Evolutionary conservation across 306 rosid genomes (phyloP).

Genomic region (Ochetophila trinervis): DNA sequence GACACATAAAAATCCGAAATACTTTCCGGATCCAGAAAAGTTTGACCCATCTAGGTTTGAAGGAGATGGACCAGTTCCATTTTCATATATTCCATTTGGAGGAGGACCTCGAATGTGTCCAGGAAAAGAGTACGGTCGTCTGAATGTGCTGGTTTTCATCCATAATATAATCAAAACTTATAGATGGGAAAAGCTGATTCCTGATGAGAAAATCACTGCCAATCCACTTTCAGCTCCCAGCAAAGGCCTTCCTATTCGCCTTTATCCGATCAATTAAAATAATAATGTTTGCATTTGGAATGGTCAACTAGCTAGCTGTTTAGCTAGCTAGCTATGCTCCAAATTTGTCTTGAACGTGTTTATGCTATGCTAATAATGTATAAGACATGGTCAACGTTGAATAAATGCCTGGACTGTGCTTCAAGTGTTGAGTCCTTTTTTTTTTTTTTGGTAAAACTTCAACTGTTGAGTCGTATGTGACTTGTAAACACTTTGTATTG

Average conservation of each 20-base stretch:
- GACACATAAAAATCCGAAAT: neutral
- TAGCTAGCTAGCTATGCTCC: no score
- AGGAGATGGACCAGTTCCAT: neutral
- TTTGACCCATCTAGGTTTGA: neutral
- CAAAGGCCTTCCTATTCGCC: neutral
- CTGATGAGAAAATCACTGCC: neutral
- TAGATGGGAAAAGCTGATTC: neutral
- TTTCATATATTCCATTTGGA: neutral
- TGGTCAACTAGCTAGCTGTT: no score
- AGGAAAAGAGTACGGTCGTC: neutral
- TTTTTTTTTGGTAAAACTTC: no score
- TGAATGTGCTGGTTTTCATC: neutral
- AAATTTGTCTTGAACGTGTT: no score
- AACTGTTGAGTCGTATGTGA: no score
- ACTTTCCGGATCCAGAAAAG: neutral
- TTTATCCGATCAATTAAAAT: neutral
- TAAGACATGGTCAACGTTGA: no score
- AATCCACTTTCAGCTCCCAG: neutral
- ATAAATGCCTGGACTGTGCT: no score
- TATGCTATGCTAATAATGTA: no score
- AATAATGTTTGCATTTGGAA: no score
- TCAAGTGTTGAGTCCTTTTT: no score
- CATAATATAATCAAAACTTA: neutral
- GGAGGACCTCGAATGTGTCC: neutral
- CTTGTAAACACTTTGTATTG: no score